Base-by-base conservation (phyloP, 2,329 filamentous ascomycete species). In the Xylaria sp. region DNA sequence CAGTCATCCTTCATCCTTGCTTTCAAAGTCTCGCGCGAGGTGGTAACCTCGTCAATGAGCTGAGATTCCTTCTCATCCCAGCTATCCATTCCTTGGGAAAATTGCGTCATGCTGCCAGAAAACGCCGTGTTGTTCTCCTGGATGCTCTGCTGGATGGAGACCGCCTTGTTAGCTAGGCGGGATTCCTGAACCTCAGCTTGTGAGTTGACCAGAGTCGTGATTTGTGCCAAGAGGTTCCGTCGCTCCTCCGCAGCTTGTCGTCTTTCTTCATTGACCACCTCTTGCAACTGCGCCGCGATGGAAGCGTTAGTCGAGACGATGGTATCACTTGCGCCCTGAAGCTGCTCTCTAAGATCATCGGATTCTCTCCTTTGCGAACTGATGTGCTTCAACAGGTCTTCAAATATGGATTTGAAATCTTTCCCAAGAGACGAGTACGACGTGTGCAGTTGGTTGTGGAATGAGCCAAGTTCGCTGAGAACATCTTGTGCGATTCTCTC, bases 401-500 rank as follows among this genome's bases (percentile, higher is more conserved):
- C 91, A 62, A 97, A 96, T 20, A 93, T 83, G 4, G 77, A 76
- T 69, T 93, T 95, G 76, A 96, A 92, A 62, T 97, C 92, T 55
- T 87, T 87, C 7, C 92, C 92, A 1, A 97, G 81, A 1, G 84
- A 82, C 62, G 87, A 89, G 71, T 96, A 97, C 0, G 93, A 97
- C 11, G 84, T 76, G 65, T 96, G 91, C 24, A 97, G 82, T 78
- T 93, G 86, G 45, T 79, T 83, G 70, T 97, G 91, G 66, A 97
- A 95, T n/a, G 83, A 81, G 26, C 86, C 83, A 56, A 99, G 82
- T 71, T 97, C 93, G 54, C 83, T 88, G 54, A 96, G 84, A 44
- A 97, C 92, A 64, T 95, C 93, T 11, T 88, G 89, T 0, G 92
- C 91, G 58, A 97, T 97, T 50, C 89, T 87, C 72, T 93, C 91